Evolutionary conservation across 2,329 filamentous ascomycete species (phyloP).

Genomic region (Arthrobotrys iridis): DNA sequence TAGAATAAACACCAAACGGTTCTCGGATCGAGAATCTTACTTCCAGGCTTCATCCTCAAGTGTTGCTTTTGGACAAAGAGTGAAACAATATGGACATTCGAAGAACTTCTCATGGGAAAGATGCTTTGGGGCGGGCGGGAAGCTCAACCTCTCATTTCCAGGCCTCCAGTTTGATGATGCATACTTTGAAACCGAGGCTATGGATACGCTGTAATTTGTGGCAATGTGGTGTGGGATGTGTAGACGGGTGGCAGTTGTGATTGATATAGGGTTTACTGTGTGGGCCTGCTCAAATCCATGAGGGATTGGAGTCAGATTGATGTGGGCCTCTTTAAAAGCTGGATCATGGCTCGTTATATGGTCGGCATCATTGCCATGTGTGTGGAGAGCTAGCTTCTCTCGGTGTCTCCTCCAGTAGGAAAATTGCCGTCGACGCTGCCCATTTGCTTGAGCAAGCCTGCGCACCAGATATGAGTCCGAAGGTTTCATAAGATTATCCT

Average conservation of each 20-base stretch:
- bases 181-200: conserved; percentile 39
- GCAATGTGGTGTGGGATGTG: conserved; percentile 4
- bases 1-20: neutral
- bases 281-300: neutral
- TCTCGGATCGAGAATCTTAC: no score
- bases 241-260: conserved; percentile 42
- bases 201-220: conserved; percentile 11
- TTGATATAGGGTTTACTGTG: neutral
- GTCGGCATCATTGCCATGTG: neutral
- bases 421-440: conserved; percentile 32
- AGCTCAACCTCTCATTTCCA: conserved; percentile 26
- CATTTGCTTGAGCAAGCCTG: conserved; percentile 31
- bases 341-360: neutral
- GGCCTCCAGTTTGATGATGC: conserved; percentile 38
- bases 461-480: neutral
- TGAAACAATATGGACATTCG: conserved; percentile 44
- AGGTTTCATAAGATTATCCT: neutral
- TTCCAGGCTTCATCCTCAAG: conserved; percentile 28
- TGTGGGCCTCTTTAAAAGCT: neutral
- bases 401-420: conserved; percentile 47
- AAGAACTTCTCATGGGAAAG: conserved; percentile 18
- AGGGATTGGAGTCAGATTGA: neutral
- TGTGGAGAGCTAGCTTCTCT: conserved; percentile 39
- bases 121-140: conserved; percentile 20
- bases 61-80: conserved; percentile 13